Evolutionary conservation across 176 grass and related monocot genomes (phyloP).

Genomic region (Cymbopogon citratus): DNA sequence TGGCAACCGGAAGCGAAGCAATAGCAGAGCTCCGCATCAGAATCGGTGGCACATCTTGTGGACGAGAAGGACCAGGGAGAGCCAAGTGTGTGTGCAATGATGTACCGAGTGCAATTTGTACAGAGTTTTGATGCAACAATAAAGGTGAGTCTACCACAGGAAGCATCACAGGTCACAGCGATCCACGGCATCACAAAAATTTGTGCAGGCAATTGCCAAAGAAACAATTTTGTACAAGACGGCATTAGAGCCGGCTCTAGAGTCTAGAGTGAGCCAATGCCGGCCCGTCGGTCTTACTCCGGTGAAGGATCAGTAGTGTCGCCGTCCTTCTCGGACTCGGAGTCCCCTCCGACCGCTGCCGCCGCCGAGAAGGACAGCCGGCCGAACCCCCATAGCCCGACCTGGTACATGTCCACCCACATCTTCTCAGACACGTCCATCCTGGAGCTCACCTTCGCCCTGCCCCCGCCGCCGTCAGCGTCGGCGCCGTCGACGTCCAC

Average conservation of each 20-base stretch:
- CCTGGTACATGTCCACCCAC: slow-evolving; percentile 76
- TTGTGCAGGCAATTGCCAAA: background rate
- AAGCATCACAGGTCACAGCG: background rate
- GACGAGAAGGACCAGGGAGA: background rate
- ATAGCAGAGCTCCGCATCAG: background rate
- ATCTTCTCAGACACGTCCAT: slow-evolving; percentile 35
- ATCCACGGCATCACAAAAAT: background rate
- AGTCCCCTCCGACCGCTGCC: background rate
- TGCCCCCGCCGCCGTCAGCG: slow-evolving; percentile 8
- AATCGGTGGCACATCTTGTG: background rate
- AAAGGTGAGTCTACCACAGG: background rate
- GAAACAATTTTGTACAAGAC: background rate
- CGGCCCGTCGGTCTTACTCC: background rate
- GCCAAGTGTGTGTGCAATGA: background rate
- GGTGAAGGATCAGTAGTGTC: background rate
- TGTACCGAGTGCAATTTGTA: slow-evolving; percentile 15
- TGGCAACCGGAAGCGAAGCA: background rate
- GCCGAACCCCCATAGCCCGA: slow-evolving; percentile 82
- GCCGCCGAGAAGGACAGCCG: slow-evolving; percentile 66
- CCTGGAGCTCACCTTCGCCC: slow-evolving; percentile 33
- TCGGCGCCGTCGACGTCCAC: background rate
- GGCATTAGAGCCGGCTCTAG: no score
- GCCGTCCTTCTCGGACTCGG: background rate
- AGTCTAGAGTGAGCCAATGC: no score
- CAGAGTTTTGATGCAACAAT: slow-evolving; percentile 25